Conservation (phyloP, 148 eudicot genomes). For the Amaranthus hypochondriacus region DNA sequence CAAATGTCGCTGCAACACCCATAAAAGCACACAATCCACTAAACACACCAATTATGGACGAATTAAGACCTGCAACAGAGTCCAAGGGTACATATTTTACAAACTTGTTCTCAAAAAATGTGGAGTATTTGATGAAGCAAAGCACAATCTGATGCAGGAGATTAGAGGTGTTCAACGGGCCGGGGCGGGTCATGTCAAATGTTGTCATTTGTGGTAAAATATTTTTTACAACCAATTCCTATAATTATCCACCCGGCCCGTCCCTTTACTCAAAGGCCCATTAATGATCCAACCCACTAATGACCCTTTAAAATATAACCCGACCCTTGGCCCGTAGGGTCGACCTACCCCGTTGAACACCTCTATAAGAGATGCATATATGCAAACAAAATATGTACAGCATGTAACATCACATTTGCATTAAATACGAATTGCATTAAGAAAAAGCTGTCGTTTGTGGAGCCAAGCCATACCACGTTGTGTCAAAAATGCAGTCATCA, state of each 20-base stretch:
- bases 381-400: neutral
- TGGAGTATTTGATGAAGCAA: neutral
- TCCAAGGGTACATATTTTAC: neutral
- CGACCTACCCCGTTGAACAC: neutral
- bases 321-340: too few species aligned
- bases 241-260: too few species aligned
- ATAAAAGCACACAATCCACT: constrained; percentile 94
- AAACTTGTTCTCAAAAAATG: constrained; percentile 1
- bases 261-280: too few species aligned
- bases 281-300: too few species aligned
- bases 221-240: too few species aligned
- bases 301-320: too few species aligned
- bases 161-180: neutral
- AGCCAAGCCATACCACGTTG: constrained; percentile 62
- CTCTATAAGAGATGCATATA: neutral
- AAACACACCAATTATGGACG: constrained; percentile 79
- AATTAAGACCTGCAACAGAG: constrained; percentile 63
- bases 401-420: neutral
- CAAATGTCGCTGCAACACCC: constrained; percentile 93
- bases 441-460: neutral
- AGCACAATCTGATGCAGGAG: neutral
- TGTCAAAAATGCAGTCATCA: constrained; percentile 91
- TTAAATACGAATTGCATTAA: neutral
- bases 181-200: neutral
- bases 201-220: too few species aligned